phyloP scores from a whole-genome alignment of 2,329 filamentous ascomycete species.

The Fusarium irregulare region DNA sequence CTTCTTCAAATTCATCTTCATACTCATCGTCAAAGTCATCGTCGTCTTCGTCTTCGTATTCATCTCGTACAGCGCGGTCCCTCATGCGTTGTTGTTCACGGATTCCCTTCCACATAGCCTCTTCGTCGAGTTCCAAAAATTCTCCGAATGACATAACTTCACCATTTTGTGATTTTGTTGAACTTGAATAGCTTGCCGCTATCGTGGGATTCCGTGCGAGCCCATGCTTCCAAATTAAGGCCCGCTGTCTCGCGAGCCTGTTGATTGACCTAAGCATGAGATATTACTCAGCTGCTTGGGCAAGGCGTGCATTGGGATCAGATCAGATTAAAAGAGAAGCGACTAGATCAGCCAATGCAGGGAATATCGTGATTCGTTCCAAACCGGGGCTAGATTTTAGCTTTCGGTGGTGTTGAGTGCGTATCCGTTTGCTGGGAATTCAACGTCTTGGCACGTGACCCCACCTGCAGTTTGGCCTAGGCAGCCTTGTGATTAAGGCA shows the following conservation, averaged over 20 bases:
- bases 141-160: background rate
- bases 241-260: slow-evolving; percentile 2
- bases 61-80: background rate
- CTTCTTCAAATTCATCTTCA: background rate
- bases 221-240: background rate
- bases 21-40: background rate
- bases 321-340: background rate
- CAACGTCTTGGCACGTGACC: slow-evolving; percentile 20
- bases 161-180: background rate
- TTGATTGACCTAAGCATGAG: slow-evolving; percentile 5
- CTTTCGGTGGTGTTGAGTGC: background rate
- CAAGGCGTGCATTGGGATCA: background rate
- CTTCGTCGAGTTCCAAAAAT: background rate
- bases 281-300: background rate
- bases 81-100: background rate
- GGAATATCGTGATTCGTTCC: background rate
- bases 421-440: background rate
- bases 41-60: background rate
- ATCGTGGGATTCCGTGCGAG: no score
- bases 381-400: background rate
- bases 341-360: background rate
- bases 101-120: background rate
- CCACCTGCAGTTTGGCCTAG: background rate
- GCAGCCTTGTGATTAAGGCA: background rate
- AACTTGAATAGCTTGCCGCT: background rate